Conservation (phyloP, 164 flowering plant species). For the Chimonanthus praecox region DNA sequence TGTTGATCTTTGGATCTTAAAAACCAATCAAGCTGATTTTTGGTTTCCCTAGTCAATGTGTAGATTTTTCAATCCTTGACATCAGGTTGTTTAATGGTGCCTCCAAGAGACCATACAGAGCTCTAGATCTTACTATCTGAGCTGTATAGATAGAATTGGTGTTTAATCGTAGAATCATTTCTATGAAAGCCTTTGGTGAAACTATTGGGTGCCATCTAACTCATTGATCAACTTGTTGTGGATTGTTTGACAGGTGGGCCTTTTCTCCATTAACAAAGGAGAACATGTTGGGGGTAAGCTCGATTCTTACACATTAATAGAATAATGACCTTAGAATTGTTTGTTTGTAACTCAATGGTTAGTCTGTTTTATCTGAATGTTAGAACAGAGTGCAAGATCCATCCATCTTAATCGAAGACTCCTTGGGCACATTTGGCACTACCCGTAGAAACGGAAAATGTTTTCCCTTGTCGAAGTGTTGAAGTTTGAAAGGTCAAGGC, state of each 20-base stretch:
- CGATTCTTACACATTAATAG: neutral
- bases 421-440: neutral
- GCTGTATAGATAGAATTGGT: no score
- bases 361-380: no score
- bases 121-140: neutral
- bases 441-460: no score
- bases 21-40: no score
- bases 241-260: constrained; percentile 59
- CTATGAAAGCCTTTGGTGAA: neutral
- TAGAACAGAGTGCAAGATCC: neutral
- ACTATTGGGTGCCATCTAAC: neutral
- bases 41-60: no score
- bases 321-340: neutral
- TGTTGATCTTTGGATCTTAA: no score
- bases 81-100: neutral
- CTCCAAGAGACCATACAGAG: neutral
- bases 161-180: no score
- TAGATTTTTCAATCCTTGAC: neutral
- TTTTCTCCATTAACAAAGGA: constrained; percentile 78
- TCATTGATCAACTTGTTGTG: neutral
- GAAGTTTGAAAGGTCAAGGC: no score
- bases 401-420: neutral
- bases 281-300: constrained; percentile 69
- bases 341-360: neutral
- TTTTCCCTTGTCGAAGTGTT: no score